Conservation (phyloP, 2,329 filamentous ascomycete species). For the Fusarium falciforme region DNA sequence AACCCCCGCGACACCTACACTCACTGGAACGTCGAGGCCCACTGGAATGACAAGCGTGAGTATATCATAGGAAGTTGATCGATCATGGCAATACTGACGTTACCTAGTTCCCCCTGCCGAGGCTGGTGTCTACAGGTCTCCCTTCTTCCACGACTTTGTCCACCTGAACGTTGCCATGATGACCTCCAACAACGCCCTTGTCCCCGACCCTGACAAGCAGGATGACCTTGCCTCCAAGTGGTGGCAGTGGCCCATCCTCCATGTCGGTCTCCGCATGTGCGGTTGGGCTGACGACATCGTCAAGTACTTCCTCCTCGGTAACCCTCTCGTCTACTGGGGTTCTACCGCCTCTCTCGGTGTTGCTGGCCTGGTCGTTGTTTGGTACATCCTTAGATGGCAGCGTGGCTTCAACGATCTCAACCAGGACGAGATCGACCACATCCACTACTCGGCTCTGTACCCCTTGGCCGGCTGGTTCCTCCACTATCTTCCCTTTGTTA, state of each 20-base stretch:
- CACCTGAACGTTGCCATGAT: constrained; percentile 99
- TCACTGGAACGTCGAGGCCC: constrained; percentile 98
- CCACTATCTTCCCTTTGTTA: constrained; percentile 94
- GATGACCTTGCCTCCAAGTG: constrained; percentile 96
- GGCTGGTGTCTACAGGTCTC: constrained; percentile 93
- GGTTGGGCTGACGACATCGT: constrained; percentile 95
- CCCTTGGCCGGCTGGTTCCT: constrained; percentile 94
- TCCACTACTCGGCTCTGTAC: constrained; percentile 94
- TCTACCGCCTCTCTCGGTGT: constrained; percentile 82
- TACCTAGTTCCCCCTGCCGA: constrained; percentile 84
- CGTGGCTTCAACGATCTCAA: constrained; percentile 89
- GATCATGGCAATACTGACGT: constrained; percentile 18
- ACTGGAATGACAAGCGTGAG: constrained; percentile 93
- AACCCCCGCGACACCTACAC: constrained; percentile 94
- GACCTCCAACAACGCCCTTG: constrained; percentile 98
- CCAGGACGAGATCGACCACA: constrained; percentile 85
- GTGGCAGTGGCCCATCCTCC: constrained; percentile 98
- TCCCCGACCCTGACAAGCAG: constrained; percentile 98
- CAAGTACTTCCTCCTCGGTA: constrained; percentile 98
- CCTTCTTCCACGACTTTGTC: constrained; percentile 97
- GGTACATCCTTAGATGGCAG: constrained; percentile 96
- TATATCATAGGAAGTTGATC: constrained; percentile 35
- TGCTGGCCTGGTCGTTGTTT: constrained; percentile 78
- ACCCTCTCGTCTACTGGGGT: constrained; percentile 96
- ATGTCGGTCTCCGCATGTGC: constrained; percentile 98